A percentile compares a stretch with the other conserved stretches of the same genome.
Conservation (phyloP, 2,329 filamentous ascomycete genomes). For the Microsporum canis region DNA sequence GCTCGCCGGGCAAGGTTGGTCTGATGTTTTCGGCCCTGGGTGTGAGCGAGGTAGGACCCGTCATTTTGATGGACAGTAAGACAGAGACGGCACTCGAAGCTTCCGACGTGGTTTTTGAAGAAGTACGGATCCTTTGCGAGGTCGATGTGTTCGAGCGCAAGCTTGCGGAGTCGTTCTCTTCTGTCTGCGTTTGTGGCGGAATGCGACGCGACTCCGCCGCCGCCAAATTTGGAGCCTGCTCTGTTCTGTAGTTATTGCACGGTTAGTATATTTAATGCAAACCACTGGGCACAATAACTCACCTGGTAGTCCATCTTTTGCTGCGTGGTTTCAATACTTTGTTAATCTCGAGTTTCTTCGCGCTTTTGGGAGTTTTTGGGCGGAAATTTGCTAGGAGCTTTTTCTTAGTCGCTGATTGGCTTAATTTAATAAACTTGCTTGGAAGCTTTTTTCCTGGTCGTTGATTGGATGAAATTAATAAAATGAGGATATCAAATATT, state of each 20-base stretch:
- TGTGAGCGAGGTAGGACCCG: conserved; percentile 96
- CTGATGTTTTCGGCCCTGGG: conserved; percentile 96
- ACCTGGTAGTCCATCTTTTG: conserved; percentile 42
- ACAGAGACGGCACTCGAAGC: conserved; percentile 93
- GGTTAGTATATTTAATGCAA: conserved; percentile 11
- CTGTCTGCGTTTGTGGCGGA: conserved; percentile 93
- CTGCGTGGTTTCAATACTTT: background rate
- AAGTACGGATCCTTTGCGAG: conserved; percentile 99
- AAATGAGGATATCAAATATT: too few species aligned
- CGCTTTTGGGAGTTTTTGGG: background rate
- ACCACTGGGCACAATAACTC: conserved; percentile 8
- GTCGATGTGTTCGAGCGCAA: conserved; percentile 96
- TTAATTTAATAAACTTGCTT: too few species aligned
- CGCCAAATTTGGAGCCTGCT: conserved; percentile 93
- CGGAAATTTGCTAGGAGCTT: background rate
- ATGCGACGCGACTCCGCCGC: conserved; percentile 87
- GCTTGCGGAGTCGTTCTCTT: conserved; percentile 90
- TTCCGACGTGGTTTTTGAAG: conserved; percentile 98
- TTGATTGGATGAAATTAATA: too few species aligned
- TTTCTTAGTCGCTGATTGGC: background rate
- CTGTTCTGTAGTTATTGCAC: conserved; percentile 54
- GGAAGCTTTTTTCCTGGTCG: too few species aligned
- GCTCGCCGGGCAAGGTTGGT: conserved; percentile 93
- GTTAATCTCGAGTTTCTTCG: background rate
- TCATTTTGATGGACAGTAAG: conserved; percentile 98